Conservation (phyloP, 2,329 filamentous ascomycete genomes). For the Claviceps fusiformis region DNA sequence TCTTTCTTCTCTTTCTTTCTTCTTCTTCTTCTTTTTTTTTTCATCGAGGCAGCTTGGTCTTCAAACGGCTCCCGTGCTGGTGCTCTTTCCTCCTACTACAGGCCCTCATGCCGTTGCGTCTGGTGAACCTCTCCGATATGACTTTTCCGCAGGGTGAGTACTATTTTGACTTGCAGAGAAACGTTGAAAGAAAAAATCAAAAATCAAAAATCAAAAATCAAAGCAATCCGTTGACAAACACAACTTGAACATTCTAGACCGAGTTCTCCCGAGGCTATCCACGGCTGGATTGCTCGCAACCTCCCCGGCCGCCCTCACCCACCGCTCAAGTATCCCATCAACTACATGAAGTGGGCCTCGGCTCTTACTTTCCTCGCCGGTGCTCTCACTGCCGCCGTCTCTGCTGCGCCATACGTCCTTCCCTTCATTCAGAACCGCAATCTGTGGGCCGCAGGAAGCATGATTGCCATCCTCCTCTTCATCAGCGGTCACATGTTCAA, state of each 20-base stretch:
- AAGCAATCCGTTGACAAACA: neutral
- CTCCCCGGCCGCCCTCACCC: slow-evolving; percentile 70
- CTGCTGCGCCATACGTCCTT: slow-evolving; percentile 64
- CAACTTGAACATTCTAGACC: slow-evolving; percentile 34
- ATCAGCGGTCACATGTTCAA: slow-evolving; percentile 99
- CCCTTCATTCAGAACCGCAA: slow-evolving; percentile 83
- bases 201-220: neutral
- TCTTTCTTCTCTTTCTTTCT: no score
- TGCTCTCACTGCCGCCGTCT: slow-evolving; percentile 50
- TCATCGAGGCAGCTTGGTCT: slow-evolving; percentile 57
- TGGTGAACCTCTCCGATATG: slow-evolving; percentile 60
- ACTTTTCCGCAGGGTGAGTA: slow-evolving; percentile 68
- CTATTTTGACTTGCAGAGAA: neutral
- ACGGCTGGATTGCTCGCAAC: slow-evolving; percentile 65
- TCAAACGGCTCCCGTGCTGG: slow-evolving; percentile 82
- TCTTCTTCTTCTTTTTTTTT: neutral
- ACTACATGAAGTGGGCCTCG: slow-evolving; percentile 65
- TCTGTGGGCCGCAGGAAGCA: slow-evolving; percentile 78
- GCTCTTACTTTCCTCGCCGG: slow-evolving; percentile 58
- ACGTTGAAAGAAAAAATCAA: neutral
- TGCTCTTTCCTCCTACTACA: slow-evolving; percentile 73
- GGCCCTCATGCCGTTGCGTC: slow-evolving; percentile 65
- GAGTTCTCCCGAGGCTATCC: slow-evolving; percentile 62
- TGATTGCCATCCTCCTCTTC: slow-evolving; percentile 84
- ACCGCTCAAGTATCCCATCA: slow-evolving; percentile 67